phyloP scores from a whole-genome alignment of 1,139 yeast species.

The Protomyces arabidopsidicola region DNA sequence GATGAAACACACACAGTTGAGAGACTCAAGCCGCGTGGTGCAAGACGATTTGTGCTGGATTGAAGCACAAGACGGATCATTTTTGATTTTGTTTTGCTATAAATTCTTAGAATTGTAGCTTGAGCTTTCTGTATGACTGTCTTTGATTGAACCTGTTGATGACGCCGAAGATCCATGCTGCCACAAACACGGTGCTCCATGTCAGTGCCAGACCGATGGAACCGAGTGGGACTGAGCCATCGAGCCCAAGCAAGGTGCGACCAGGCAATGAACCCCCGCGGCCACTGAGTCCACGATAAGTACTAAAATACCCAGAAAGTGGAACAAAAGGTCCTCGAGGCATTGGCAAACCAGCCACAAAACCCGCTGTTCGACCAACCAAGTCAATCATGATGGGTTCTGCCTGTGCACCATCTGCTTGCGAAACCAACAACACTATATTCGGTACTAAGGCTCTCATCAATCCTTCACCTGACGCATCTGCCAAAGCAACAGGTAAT shows the following conservation, averaged over 20 bases:
- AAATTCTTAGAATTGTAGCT: background rate
- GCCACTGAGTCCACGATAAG: background rate
- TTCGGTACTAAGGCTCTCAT: background rate
- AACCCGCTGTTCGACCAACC: background rate
- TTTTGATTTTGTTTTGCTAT: no score
- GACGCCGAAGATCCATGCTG: background rate
- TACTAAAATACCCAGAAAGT: background rate
- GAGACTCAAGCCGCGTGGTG: background rate
- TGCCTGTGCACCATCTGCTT: background rate
- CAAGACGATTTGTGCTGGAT: background rate
- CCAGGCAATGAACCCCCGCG: background rate
- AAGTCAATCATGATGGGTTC: background rate
- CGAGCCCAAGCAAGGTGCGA: background rate
- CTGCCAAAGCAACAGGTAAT: background rate
- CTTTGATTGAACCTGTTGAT: background rate
- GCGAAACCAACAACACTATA: background rate
- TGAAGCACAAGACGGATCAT: background rate
- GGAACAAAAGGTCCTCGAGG: background rate
- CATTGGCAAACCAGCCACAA: background rate
- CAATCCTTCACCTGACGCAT: background rate
- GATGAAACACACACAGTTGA: background rate
- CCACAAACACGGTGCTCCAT: background rate
- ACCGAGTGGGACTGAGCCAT: background rate
- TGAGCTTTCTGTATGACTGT: background rate
- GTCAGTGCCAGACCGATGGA: background rate